Conservation (phyloP, 2,329 filamentous ascomycete genomes). For the Phyllosticta ampelicida region DNA sequence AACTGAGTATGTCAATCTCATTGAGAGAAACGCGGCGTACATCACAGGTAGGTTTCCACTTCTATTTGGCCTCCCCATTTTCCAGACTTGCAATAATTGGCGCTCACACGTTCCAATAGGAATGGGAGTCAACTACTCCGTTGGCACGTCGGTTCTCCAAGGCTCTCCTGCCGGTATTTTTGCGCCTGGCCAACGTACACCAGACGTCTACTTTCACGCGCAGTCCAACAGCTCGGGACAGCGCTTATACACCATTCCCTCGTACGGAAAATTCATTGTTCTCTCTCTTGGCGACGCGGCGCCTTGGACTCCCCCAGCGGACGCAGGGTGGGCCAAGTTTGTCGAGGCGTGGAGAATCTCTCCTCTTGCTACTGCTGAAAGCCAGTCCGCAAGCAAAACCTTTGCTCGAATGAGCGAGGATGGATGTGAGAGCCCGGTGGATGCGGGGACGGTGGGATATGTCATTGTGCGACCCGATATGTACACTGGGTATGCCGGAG, state of each 20-base stretch:
- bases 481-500: conserved; percentile 8
- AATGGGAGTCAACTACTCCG: conserved; percentile 34
- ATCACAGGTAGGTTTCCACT: conserved; percentile 31
- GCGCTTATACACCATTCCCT: neutral
- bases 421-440: conserved; percentile 2
- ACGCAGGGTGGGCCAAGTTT: conserved; percentile 3
- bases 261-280: conserved; percentile 9
- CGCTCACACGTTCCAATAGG: neutral
- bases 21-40: conserved; percentile 39
- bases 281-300: conserved; percentile 1
- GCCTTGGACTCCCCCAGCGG: neutral
- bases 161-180: conserved; percentile 7
- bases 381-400: neutral
- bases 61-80: neutral
- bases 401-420: conserved; percentile 4
- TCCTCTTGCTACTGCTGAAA: neutral
- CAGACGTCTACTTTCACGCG: conserved; percentile 6
- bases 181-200: conserved; percentile 4
- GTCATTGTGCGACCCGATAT: conserved; percentile 5
- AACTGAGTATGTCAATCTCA: conserved; percentile 37
- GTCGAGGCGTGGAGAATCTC: conserved; percentile 8
- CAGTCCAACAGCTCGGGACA: neutral
- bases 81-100: neutral
- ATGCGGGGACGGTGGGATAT: neutral
- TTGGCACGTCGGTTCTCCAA: conserved; percentile 3